phyloP scores from a whole-genome alignment of 1,284 basidiomycete species.

The Ceratobasidium sp. region DNA sequence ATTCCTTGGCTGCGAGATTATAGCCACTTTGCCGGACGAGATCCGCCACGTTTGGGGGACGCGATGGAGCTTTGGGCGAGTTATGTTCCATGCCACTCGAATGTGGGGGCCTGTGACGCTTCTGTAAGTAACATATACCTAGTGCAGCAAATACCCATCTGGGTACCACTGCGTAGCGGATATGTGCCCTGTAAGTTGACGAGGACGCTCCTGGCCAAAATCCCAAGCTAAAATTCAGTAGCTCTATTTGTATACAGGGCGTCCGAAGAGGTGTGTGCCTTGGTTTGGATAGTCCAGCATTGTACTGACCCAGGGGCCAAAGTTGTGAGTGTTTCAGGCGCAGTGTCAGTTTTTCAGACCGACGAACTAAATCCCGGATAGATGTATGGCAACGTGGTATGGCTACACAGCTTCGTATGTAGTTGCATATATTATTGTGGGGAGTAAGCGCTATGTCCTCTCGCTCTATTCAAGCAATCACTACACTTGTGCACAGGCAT shows the following conservation, averaged over 20 bases:
- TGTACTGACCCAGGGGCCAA: neutral
- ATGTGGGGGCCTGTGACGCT: conserved; percentile 11
- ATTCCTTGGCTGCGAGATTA: conserved; percentile 16
- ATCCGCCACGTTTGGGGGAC: conserved; percentile 6
- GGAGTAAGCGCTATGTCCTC: too few species aligned
- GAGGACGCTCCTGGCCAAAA: neutral
- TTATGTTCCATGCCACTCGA: conserved; percentile 35
- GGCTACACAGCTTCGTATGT: too few species aligned
- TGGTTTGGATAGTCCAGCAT: too few species aligned
- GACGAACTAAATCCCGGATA: neutral
- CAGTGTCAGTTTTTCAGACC: neutral
- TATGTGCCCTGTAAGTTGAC: conserved; percentile 11
- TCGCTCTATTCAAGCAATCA: neutral
- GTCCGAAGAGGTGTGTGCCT: conserved; percentile 7
- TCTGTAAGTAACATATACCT: neutral
- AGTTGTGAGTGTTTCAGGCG: neutral
- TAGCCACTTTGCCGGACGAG: conserved; percentile 11
- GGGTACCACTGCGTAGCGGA: neutral
- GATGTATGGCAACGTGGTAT: neutral
- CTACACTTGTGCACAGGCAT: neutral
- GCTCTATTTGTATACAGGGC: conserved; percentile 7
- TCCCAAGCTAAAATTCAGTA: neutral
- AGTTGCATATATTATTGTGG: too few species aligned
- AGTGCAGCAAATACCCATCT: neutral
- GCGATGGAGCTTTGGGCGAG: conserved; percentile 24